These are phyloP conservation scores for Fusarium torulosum DNA, from an alignment of 2,329 filamentous ascomycete species.

Conservation along the genomic window DNA sequence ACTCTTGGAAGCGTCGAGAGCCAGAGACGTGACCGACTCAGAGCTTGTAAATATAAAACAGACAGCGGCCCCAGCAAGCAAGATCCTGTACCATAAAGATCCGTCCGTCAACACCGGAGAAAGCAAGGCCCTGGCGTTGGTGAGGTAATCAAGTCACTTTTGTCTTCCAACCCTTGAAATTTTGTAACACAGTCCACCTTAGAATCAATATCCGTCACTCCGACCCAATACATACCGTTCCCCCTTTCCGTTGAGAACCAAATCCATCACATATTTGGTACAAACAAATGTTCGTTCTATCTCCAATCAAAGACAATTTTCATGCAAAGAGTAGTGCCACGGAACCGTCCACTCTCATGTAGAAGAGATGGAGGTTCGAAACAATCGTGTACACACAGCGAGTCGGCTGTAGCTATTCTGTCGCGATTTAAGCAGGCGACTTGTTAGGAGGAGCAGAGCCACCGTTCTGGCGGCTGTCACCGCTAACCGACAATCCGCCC, in stretches of 20 bases:
- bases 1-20: slow-evolving; percentile 1
- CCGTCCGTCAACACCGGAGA: slow-evolving; percentile 52
- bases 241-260: slow-evolving; percentile 56
- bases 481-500: slow-evolving; percentile 77
- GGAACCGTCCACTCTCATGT: slow-evolving; percentile 38
- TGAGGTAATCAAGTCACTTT: slow-evolving; percentile 55
- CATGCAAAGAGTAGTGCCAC: slow-evolving; percentile 47
- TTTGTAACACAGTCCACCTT: slow-evolving; percentile 53
- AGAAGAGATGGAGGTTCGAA: slow-evolving; percentile 44
- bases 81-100: slow-evolving; percentile 50
- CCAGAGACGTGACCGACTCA: slow-evolving; percentile 19
- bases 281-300: slow-evolving; percentile 59
- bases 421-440: slow-evolving; percentile 65
- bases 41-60: slow-evolving; percentile 53
- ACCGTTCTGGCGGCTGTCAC: slow-evolving; percentile 74
- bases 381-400: slow-evolving; percentile 48
- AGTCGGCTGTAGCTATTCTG: slow-evolving; percentile 40
- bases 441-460: slow-evolving; percentile 68
- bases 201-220: slow-evolving; percentile 57
- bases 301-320: slow-evolving; percentile 57
- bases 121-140: slow-evolving; percentile 44
- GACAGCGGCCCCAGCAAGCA: slow-evolving; percentile 49
- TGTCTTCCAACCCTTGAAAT: slow-evolving; percentile 56
- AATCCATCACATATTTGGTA: slow-evolving; percentile 60
- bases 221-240: slow-evolving; percentile 54